These are phyloP conservation scores for Fraxinus cuspidata DNA, from an alignment of 257 asterid genomes.

Conservation along the genomic window DNA sequence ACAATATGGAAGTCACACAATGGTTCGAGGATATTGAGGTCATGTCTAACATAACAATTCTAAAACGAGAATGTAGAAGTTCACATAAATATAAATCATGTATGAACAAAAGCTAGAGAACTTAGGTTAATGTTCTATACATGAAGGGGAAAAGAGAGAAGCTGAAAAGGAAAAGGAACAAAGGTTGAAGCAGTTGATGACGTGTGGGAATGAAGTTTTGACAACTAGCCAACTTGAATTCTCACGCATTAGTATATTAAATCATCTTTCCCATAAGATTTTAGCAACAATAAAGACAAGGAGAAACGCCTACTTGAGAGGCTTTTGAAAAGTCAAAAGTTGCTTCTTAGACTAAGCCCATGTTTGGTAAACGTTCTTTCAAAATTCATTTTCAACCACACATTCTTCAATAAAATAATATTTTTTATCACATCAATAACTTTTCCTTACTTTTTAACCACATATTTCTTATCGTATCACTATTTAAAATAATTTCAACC, in stretches of 20 bases:
- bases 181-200: neutral
- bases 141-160: neutral
- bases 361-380: too few species aligned
- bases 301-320: too few species aligned
- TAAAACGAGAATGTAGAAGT: neutral
- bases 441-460: too few species aligned
- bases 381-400: too few species aligned
- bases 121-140: neutral
- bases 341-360: too few species aligned
- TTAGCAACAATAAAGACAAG: neutral
- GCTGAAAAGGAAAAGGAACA: neutral
- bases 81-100: neutral
- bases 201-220: neutral
- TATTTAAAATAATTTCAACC: too few species aligned
- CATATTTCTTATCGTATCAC: too few species aligned
- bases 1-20: neutral
- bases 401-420: too few species aligned
- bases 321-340: too few species aligned
- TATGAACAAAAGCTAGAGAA: neutral
- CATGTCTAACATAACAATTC: neutral
- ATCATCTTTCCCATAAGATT: neutral
- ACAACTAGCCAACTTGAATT: neutral
- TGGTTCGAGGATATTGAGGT: neutral
- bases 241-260: neutral
- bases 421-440: too few species aligned